Base-by-base conservation (phyloP, 1,284 basidiomycete species). In the Sphagnurus paluster region DNA sequence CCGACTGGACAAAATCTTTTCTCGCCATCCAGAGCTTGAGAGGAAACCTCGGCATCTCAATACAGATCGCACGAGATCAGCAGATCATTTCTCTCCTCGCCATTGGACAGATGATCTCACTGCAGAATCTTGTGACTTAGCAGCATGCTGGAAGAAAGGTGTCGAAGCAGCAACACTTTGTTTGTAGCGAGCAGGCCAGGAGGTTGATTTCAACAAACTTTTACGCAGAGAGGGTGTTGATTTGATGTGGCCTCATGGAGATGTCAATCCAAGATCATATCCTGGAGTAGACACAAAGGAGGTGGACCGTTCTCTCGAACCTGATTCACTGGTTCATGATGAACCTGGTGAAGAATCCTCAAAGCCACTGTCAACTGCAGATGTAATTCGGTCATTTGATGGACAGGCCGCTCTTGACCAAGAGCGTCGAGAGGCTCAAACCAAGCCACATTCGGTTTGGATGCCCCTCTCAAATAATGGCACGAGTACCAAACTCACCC, bases 1-100 rank as follows among this genome's bases (percentile, higher is more conserved):
- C 23, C 58, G 57, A 16, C 53, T 64, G 9, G 67, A 66, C 2
- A 57, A 63, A 7, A 54, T 63, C 17, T 60, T 54, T 36, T 19
- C 42, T 10, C 20, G 46, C 6, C 39, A 55, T 33, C 54, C 55
- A 6, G 21, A 53, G 1, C 49, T 52, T 41, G 57, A 61, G 29
- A 39, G 45, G 1, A 13, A 20, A 1, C 50, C 56, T 2, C 13
- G 42, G 2, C 50, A 53, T 2, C 46, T 63, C 2, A 44, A 48
- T 13, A 13, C 57, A 5, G 26, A 48, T 9, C 48, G 55, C 1
- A 50, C 42, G 54, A 4, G 54, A 60, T 35, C 33, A 43, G 2
- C n/a, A n/a, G 54, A 60, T 32, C 58, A 59, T 37, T 42, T 60
- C 1, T 38, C 39, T 9, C 58, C 52, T 17, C 17, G 23, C 2